Conservation (phyloP, 2,329 filamentous ascomycete species). For the Xylariaceae sp. region DNA sequence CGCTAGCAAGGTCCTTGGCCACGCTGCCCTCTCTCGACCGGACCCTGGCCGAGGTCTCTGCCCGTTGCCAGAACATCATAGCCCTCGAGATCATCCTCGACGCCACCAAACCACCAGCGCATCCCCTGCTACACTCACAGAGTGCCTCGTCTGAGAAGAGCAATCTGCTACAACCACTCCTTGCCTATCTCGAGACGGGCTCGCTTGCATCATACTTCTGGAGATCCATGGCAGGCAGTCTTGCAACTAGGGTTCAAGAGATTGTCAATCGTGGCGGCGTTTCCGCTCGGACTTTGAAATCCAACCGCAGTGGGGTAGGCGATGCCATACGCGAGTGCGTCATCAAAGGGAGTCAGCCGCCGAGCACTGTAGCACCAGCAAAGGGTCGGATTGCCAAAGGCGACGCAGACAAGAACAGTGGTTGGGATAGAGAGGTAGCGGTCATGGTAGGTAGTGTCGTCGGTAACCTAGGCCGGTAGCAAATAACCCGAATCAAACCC, state of each 20-base stretch:
- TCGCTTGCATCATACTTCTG: constrained; percentile 91
- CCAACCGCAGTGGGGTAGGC: constrained; percentile 69
- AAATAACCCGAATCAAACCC: background rate
- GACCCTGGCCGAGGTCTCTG: constrained; percentile 74
- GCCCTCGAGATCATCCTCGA: constrained; percentile 77
- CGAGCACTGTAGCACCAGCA: constrained; percentile 46
- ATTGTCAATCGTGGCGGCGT: constrained; percentile 80
- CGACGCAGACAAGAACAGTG: constrained; percentile 44
- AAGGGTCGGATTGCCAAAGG: constrained; percentile 40
- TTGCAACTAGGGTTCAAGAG: constrained; percentile 76
- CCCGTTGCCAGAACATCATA: constrained; percentile 86
- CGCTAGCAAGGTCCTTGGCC: constrained; percentile 70
- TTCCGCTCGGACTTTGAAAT: constrained; percentile 72
- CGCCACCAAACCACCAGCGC: constrained; percentile 60
- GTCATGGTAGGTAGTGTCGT: constrained; percentile 90
- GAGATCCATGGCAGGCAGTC: constrained; percentile 76
- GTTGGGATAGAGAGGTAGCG: constrained; percentile 87
- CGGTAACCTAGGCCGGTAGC: constrained; percentile 46
- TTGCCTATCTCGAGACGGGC: constrained; percentile 78
- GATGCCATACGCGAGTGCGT: constrained; percentile 83
- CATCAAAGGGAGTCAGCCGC: constrained; percentile 67
- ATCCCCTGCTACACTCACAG: constrained; percentile 56
- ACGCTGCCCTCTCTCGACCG: constrained; percentile 79
- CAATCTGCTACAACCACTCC: constrained; percentile 66
- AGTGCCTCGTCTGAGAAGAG: constrained; percentile 28